Evolutionary conservation across 2,329 filamentous ascomycete species (phyloP).

Genomic region (Cercospora berteroae): DNA sequence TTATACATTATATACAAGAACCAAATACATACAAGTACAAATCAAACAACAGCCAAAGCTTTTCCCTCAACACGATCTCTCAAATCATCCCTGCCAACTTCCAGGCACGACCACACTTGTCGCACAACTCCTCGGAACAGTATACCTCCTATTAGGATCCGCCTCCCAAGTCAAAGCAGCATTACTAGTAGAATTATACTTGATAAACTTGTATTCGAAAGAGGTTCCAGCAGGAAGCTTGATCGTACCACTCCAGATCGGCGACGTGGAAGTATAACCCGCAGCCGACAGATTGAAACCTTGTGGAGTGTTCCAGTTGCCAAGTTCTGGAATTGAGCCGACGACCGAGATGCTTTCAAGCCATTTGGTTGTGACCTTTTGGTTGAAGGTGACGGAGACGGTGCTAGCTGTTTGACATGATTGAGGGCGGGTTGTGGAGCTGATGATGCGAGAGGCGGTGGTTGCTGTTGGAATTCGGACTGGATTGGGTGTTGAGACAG

Average conservation of each 20-base stretch:
- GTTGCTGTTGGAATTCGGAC: not conserved
- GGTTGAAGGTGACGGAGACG: slow-evolving; percentile 63
- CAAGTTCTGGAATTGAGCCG: slow-evolving; percentile 59
- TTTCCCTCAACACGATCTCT: not conserved
- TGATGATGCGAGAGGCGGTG: not conserved
- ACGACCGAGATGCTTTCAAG: slow-evolving; percentile 66
- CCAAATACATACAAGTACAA: not conserved
- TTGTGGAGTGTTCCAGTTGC: slow-evolving; percentile 55
- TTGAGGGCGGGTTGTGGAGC: not conserved
- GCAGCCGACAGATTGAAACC: slow-evolving; percentile 59
- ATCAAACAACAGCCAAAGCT: not conserved
- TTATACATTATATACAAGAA: not conserved
- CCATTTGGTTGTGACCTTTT: slow-evolving; percentile 54
- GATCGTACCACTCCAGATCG: slow-evolving; percentile 61
- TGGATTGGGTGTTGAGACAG: not conserved
- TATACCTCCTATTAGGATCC: slow-evolving; percentile 50
- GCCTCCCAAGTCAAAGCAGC: slow-evolving; percentile 60
- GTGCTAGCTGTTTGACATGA: slow-evolving; percentile 29
- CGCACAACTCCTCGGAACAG: slow-evolving; percentile 41
- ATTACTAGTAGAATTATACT: slow-evolving; percentile 53
- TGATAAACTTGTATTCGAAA: slow-evolving; percentile 62
- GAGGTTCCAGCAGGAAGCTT: slow-evolving; percentile 55
- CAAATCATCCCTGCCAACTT: slow-evolving; percentile 35
- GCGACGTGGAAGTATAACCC: slow-evolving; percentile 58
- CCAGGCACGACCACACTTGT: slow-evolving; percentile 38